phyloP scores from a whole-genome alignment of 164 flowering plant genomes.

The Magnolia officinalis region DNA sequence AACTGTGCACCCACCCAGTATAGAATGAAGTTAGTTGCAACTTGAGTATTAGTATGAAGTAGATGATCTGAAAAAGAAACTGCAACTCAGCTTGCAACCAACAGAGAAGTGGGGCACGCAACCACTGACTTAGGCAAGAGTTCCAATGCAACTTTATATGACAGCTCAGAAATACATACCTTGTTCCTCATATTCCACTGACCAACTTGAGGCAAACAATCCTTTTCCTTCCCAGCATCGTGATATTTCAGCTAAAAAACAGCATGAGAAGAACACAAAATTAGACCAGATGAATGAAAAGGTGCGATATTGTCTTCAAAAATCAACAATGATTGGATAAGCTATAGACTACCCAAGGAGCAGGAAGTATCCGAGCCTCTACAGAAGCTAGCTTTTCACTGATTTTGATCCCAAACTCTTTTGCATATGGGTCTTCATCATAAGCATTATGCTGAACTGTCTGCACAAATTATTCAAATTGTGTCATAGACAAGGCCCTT shows the following conservation, averaged over 20 bases:
- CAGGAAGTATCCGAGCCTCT: slow-evolving; percentile 81
- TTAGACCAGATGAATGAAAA: neutral
- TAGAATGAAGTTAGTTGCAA: too few species aligned
- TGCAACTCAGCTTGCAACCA: neutral
- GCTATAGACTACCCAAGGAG: slow-evolving; percentile 62
- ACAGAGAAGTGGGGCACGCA: neutral
- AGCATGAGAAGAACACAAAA: neutral
- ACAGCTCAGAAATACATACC: slow-evolving; percentile 27
- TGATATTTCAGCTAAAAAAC: slow-evolving; percentile 63
- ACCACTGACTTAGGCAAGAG: too few species aligned
- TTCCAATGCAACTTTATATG: too few species aligned
- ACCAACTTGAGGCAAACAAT: slow-evolving; percentile 83
- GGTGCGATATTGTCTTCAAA: neutral
- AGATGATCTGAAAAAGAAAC: neutral
- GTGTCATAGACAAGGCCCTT: neutral
- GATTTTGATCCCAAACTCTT: slow-evolving; percentile 74
- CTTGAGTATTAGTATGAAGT: too few species aligned
- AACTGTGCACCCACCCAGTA: too few species aligned
- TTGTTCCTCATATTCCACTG: slow-evolving; percentile 95
- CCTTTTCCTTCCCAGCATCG: slow-evolving; percentile 75
- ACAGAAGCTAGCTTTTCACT: slow-evolving; percentile 72
- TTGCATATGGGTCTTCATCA: slow-evolving; percentile 70
- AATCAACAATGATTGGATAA: neutral
- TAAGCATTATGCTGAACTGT: slow-evolving; percentile 70
- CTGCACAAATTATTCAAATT: slow-evolving; percentile 25